These are phyloP conservation scores for Diaporthe vaccinii DNA, from an alignment of 2,329 filamentous ascomycete genomes.

Conservation along the genomic window DNA sequence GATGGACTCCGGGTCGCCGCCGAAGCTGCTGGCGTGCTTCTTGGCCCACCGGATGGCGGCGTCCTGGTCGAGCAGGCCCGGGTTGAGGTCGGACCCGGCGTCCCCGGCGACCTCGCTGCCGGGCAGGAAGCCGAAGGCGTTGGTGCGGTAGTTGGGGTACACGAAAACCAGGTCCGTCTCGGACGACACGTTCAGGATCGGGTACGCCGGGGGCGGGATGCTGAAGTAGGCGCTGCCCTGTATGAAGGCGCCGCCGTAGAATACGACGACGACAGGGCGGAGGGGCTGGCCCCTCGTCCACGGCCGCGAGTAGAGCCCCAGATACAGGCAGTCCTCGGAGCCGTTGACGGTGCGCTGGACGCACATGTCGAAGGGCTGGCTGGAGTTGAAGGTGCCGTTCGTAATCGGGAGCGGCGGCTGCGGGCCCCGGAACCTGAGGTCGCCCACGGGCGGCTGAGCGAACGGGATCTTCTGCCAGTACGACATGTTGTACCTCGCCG, in stretches of 20 bases:
- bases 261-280: conserved; percentile 70
- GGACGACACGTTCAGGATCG: conserved; percentile 67
- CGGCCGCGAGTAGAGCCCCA: conserved; percentile 71
- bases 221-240: conserved; percentile 67
- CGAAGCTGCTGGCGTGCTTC: conserved; percentile 60
- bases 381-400: conserved; percentile 66
- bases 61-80: conserved; percentile 64
- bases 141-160: conserved; percentile 67
- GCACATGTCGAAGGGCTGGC: conserved; percentile 69
- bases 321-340: conserved; percentile 72
- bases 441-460: conserved; percentile 68
- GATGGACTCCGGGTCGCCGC: conserved; percentile 62
- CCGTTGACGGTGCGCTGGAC: conserved; percentile 69
- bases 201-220: conserved; percentile 69
- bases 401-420: conserved; percentile 65
- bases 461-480: conserved; percentile 74
- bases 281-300: conserved; percentile 61
- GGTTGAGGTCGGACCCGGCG: conserved; percentile 61
- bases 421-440: conserved; percentile 72
- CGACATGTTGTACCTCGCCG: conserved; percentile 65
- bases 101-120: conserved; percentile 61
- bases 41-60: conserved; percentile 64
- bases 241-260: conserved; percentile 74
- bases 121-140: conserved; percentile 69
- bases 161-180: conserved; percentile 62